Percentiles rank a stretch among this genome's conserved stretches.
phyloP scores from a whole-genome alignment of 176 grass and related monocot species.

The Guadua angustifolia region DNA sequence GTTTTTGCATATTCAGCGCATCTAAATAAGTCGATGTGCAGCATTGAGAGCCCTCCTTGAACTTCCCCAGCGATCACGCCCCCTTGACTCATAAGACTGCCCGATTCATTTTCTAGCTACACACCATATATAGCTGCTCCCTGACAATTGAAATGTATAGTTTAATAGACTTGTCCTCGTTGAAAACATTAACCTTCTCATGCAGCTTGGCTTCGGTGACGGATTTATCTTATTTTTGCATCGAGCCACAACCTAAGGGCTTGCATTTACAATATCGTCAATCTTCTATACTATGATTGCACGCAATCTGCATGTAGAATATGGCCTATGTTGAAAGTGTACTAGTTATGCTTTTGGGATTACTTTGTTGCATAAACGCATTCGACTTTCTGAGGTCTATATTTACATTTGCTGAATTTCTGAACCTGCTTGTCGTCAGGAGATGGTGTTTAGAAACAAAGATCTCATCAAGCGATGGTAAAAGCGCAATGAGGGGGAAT shows the following conservation, averaged over 20 bases:
- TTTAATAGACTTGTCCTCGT: background rate
- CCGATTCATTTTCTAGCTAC: background rate
- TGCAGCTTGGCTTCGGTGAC: background rate
- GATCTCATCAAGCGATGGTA: background rate
- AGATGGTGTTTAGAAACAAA: background rate
- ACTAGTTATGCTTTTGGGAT: background rate
- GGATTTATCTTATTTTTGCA: background rate
- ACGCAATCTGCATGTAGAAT: background rate
- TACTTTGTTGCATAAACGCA: background rate
- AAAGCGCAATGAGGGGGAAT: background rate
- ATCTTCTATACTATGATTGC: background rate
- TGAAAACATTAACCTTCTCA: background rate
- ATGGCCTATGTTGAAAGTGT: background rate
- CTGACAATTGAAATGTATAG: background rate
- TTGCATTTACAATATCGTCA: background rate
- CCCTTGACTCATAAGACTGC: background rate
- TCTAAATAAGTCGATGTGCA: background rate
- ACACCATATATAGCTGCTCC: background rate
- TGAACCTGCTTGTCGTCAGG: background rate
- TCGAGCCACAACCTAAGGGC: background rate
- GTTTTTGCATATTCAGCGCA: background rate
- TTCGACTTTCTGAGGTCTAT: background rate
- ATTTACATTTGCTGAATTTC: background rate
- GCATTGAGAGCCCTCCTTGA: background rate
- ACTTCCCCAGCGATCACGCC: background rate